These are phyloP conservation scores for Rhodofomes roseus DNA, from an alignment of 1,284 basidiomycete genomes.

Conservation along the genomic window DNA sequence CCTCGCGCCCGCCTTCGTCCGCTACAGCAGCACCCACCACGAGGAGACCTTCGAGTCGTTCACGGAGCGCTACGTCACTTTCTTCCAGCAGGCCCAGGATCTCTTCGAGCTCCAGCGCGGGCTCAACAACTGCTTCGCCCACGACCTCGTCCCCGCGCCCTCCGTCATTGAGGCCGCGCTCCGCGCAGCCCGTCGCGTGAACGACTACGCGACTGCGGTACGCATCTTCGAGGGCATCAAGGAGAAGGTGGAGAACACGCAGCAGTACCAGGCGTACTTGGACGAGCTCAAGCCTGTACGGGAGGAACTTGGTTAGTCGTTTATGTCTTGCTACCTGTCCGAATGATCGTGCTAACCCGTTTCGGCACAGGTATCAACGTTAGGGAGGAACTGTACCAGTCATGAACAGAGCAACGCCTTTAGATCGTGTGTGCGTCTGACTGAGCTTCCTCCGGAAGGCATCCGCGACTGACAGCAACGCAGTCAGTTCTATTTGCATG, in stretches of 20 bases:
- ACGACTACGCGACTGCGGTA: constrained; percentile 97
- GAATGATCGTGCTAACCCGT: background rate
- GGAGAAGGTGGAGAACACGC: constrained; percentile 95
- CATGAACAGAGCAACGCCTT: constrained; percentile 15
- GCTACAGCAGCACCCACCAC: constrained; percentile 57
- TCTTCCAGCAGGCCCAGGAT: constrained; percentile 92
- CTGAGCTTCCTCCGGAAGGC: background rate
- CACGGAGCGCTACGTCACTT: constrained; percentile 89
- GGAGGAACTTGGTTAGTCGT: constrained; percentile 84
- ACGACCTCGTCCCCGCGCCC: constrained; percentile 94
- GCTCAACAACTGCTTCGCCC: constrained; percentile 98
- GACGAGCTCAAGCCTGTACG: constrained; percentile 82
- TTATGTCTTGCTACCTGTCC: background rate
- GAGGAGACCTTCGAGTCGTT: constrained; percentile 93
- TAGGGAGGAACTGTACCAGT: constrained; percentile 29
- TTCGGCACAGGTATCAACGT: constrained; percentile 23
- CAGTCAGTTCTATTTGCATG: background rate
- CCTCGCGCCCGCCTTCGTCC: constrained; percentile 43
- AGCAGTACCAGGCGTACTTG: constrained; percentile 89
- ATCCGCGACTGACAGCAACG: background rate
- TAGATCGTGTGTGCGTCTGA: background rate
- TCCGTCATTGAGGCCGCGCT: constrained; percentile 89
- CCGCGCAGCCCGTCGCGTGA: constrained; percentile 85
- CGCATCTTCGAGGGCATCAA: constrained; percentile 90
- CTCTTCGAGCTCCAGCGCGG: constrained; percentile 97